Percentiles rank a stretch among this genome's conserved stretches.
phyloP scores from a whole-genome alignment of 1,284 basidiomycete species.

The Inonotus obliquus region DNA sequence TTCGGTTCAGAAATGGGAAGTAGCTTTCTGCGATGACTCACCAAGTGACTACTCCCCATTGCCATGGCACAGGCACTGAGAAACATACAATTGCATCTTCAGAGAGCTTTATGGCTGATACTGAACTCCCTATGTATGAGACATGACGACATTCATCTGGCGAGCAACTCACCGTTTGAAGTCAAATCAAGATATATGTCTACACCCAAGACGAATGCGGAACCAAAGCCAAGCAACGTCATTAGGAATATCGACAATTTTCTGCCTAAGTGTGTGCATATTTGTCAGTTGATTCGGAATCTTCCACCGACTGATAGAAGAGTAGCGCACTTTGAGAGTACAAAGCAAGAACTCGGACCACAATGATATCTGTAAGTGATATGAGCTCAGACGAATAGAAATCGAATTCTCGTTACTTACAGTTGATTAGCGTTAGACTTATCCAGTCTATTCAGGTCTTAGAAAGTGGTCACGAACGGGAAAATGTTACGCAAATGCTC shows the following conservation, averaged over 20 bases:
- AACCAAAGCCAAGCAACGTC: neutral
- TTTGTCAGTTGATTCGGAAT: neutral
- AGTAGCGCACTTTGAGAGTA: neutral
- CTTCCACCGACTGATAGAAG: neutral
- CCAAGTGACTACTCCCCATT: neutral
- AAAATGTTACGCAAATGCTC: neutral
- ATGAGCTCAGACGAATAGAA: neutral
- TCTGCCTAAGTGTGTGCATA: neutral
- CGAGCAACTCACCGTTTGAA: neutral
- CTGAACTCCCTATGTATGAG: neutral
- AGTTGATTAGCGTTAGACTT: neutral
- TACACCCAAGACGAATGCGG: neutral
- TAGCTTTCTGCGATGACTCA: neutral
- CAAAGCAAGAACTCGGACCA: neutral
- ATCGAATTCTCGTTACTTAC: neutral
- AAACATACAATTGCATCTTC: neutral
- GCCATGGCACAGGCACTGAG: neutral
- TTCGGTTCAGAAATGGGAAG: neutral
- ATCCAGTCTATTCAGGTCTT: neutral
- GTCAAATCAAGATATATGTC: neutral
- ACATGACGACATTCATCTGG: neutral
- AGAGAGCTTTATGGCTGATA: neutral
- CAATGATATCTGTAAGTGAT: neutral
- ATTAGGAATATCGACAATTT: neutral
- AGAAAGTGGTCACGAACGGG: neutral